Evolutionary conservation across 129 eudicot genomes (phyloP).

Genomic region (sunflower (Helianthus annuus)): DNA sequence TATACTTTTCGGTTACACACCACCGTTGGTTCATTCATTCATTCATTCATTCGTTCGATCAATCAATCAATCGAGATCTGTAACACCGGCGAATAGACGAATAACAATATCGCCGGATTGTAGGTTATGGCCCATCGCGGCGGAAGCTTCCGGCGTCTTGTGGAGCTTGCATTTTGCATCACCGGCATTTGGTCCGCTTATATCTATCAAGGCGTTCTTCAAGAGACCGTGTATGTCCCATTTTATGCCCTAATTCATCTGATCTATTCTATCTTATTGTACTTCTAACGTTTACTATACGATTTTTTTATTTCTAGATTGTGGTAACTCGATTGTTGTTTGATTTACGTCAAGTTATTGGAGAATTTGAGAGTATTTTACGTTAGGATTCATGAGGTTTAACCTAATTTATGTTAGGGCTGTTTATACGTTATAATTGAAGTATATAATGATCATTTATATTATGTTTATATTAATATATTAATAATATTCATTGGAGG

Average conservation of each 20-base stretch:
- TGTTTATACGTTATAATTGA: not conserved
- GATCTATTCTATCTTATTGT: not conserved
- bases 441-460: conserved; percentile 6
- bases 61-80: conserved; percentile 17
- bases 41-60: not conserved
- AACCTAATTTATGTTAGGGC: not conserved
- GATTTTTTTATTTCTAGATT: not conserved
- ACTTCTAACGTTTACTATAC: not conserved
- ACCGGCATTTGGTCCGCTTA: conserved; percentile 98
- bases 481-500: not conserved
- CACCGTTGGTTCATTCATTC: not conserved
- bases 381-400: not conserved
- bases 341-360: not conserved
- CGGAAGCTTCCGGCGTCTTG: conserved; percentile 73
- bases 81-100: conserved; percentile 23
- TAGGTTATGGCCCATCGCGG: conserved; percentile 73
- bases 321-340: conserved; percentile 2
- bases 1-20: conserved; percentile 17
- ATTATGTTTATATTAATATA: not conserved
- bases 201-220: conserved; percentile 96
- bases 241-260: not conserved
- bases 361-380: not conserved
- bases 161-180: conserved; percentile 77
- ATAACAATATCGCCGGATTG: conserved; percentile 37
- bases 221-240: conserved; percentile 72